These are phyloP conservation scores for Cercospora canescens DNA, from an alignment of 2,329 filamentous ascomycete genomes.

Conservation along the genomic window DNA sequence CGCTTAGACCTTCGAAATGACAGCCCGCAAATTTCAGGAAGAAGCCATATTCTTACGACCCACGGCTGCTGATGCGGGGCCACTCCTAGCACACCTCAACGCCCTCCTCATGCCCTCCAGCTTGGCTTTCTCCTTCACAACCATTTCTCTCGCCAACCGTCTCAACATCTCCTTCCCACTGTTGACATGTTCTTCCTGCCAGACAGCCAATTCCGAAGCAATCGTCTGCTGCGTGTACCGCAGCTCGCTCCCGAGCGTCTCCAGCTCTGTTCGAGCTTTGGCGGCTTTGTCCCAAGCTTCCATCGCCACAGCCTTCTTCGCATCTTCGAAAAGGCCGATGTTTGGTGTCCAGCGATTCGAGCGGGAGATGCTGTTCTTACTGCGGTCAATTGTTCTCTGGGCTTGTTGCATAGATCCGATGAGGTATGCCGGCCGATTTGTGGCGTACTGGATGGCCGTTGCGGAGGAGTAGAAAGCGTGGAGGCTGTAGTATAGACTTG, in stretches of 20 bases:
- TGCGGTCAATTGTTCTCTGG: conserved; percentile 75
- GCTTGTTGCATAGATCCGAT: conserved; percentile 74
- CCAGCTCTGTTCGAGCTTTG: conserved; percentile 68
- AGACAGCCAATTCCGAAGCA: conserved; percentile 85
- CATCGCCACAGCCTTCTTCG: conserved; percentile 75
- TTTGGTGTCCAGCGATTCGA: conserved; percentile 75
- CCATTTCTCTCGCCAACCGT: conserved; percentile 73
- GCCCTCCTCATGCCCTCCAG: conserved; percentile 80
- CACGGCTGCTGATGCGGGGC: neutral
- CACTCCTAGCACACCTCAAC: conserved; percentile 50
- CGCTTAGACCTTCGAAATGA: neutral
- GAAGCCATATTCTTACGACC: neutral
- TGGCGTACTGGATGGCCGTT: conserved; percentile 73
- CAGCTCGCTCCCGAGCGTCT: conserved; percentile 76
- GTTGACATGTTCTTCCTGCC: conserved; percentile 85
- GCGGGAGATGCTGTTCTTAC: conserved; percentile 70
- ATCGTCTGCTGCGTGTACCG: conserved; percentile 93
- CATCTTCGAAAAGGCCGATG: conserved; percentile 73
- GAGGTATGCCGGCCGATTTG: conserved; percentile 76
- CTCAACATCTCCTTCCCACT: conserved; percentile 73
- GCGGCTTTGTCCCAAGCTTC: conserved; percentile 81
- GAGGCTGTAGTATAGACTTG: conserved; percentile 72
- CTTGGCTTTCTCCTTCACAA: conserved; percentile 76
- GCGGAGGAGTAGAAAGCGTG: conserved; percentile 82
- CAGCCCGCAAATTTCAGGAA: neutral